Evolutionary conservation across 164 flowering plant species (phyloP), one percentile per base, ranked within the genome.

Genomic region (Stephania cephalantha): DNA sequence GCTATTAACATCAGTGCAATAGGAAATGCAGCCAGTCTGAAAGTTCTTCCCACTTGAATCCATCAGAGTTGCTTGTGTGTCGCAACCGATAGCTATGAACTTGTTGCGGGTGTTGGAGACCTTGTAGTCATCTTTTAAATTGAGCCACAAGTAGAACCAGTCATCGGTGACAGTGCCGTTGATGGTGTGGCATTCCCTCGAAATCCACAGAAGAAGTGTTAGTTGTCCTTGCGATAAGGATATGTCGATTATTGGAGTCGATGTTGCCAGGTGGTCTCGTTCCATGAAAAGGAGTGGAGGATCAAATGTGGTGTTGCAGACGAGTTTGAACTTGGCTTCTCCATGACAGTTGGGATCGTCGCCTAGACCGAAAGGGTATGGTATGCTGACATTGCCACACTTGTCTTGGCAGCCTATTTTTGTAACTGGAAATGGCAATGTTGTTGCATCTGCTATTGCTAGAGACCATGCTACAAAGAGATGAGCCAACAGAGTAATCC

Each of bases 71-170:
- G 64, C 74, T 8, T 6, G 2, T 18, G 73, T 71, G 44, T 76
- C 74, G 22, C 78, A 76, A 4, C 74, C 78, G 15, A 76, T 46
- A 63, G 61, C 78, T 3, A 44, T 46, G 30, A 76, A 55, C 73
- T 30, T 76, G 74, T 76, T 76, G n/a, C 55, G 73, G 30, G 45
- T 70, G 29, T 52, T 15, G 4, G 78, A 76, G 20, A 70, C 29
- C 1, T 18, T 52, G 73, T 46, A 75, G 9, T 25, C 22, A 17
- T 58, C n/a, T 17, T 0, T 18, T 5, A 58, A 18, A 4, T 6
- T 2, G 65, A 58, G n/a, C 65, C 7, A 2, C 6, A 58, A 6
- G 65, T 58, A 58, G 65, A 58, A 58, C n/a, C 22, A 1, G 7
- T 17, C 7, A 6, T 17, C 65, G 17, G 65, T 15, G 65, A 58